Evolutionary conservation across 2,329 filamentous ascomycete genomes (phyloP), one percentile per base, ranked within the genome.

Genomic region (Dothistroma pini): DNA sequence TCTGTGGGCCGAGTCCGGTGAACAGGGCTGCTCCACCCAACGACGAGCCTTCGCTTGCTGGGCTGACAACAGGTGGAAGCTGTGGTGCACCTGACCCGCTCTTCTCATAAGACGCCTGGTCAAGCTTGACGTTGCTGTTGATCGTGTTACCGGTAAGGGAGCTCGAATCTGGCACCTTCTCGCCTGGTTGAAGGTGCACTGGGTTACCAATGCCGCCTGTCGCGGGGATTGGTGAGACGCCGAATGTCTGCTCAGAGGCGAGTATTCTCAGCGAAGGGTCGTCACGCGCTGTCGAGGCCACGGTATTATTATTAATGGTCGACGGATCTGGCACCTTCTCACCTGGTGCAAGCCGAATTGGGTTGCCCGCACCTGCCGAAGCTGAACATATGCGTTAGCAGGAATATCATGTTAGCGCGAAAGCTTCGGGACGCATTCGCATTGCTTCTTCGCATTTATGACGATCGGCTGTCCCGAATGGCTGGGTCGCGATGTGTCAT

Each of bases 21-120:
- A 81, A 79, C 70, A 80, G 77, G 58, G 75, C 75, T 59, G 75
- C 75, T 56, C 72, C 74, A n/a, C 67, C 66, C 12, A 66, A 63
- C 0, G 71, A 68, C 48, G 79, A 77, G 53, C 72, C 73, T 61
- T 81, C 77, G 50, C 75, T 73, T 22, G 75, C 72, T 48, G 78
- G 75, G 49, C 77, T 79, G n/a, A 78, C 71, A 25, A 79, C 77
- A n/a, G 81, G 75, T 31, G 78, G 75, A 12, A 82, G 72, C 35
- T 79, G 67, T 38, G 75, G 75, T 61, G 77, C 75, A 29, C 71
- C 70, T 60, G 86, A 83, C 71, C 89, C 89, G 65, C 87, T 86
- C 75, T 90, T 90, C 75, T 96, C 89, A 76, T 97, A 97, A 1
- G 91, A 93, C 68, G 87, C 90, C 75, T 91, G 84, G 74, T 97